Base-by-base conservation (phyloP, 495 filamentous ascomycete species). In the Penicillium paxilli region DNA sequence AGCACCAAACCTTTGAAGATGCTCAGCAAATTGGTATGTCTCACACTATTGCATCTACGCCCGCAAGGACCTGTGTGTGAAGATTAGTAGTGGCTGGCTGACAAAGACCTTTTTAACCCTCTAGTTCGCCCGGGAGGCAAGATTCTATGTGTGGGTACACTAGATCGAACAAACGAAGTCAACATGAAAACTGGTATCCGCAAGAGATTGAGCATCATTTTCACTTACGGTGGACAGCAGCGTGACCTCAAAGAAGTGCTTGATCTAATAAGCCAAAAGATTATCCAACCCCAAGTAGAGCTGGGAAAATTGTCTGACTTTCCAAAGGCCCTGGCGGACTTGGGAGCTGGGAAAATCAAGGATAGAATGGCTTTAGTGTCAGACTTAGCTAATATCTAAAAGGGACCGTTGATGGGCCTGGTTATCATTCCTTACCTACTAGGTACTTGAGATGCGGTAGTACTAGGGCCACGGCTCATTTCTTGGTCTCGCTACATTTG, bases 121-220 rank as follows among this genome's bases (percentile, higher is more conserved):
- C 14, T 28, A 49, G 61, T 64, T 2, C 54, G 61, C 8, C 49
- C 51, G 6, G 57, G 51, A 6, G 63, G 59, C 0, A 66, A 63
- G 48, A 60, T 63, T 12, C 51, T 66, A 12, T 60, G 59, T 38
- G 49, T 63, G 3, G 59, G 59, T 11, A 63, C 63, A 2, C 24
- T 52, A 7, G 54, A 63, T 21, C 57, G 53, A 5, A 32, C 22
- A 2, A 66, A 66, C 51, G 51, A 60, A 22, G 5, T 60, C 12
- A 57, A 60, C 30, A 66, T 63, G 63, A 66, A 63, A 35, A 58
- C 55, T 24, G 56, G 63, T 11, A 66, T 66, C 52, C 59, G 57
- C 24, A 63, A 63, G 38, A 21, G 63, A 32, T 19, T 66, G 25
- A 63, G 57, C 23, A 56, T 66, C 21, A 58, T 63, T 30, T 64